phyloP scores from a whole-genome alignment of 257 asterid genomes.

The Primulina eburnea region DNA sequence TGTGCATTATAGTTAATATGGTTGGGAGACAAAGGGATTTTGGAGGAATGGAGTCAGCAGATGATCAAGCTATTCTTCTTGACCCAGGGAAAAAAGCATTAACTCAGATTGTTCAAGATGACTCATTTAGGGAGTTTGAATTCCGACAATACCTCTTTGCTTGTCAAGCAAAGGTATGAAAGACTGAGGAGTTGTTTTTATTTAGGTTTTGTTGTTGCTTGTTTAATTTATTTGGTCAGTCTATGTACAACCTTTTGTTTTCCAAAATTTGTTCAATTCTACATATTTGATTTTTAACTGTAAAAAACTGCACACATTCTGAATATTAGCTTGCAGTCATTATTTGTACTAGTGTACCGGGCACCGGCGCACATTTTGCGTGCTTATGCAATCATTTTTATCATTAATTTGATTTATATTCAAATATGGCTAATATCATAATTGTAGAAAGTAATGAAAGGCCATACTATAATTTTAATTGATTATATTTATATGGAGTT shows the following conservation, averaged over 20 bases:
- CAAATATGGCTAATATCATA: no score
- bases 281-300: slow-evolving; percentile 18
- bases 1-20: slow-evolving; percentile 55
- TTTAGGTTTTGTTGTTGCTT: slow-evolving; percentile 30
- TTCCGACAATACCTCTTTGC: slow-evolving; percentile 97
- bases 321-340: slow-evolving; percentile 10
- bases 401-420: no score
- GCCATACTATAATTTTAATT: no score
- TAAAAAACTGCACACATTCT: slow-evolving; percentile 6
- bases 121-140: slow-evolving; percentile 93
- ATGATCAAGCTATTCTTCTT: slow-evolving; percentile 86
- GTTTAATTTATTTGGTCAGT: slow-evolving; percentile 16
- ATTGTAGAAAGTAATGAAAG: no score
- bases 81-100: slow-evolving; percentile 69
- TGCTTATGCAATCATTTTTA: no score
- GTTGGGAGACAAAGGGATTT: slow-evolving; percentile 72
- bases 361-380: no score
- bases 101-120: slow-evolving; percentile 83
- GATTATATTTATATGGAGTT: no score
- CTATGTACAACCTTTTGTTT: slow-evolving; percentile 6
- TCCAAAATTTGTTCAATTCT: slow-evolving; percentile 15
- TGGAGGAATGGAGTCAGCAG: slow-evolving; percentile 86
- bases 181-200: slow-evolving; percentile 20
- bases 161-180: slow-evolving; percentile 93
- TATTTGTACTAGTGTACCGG: neutral